Evolutionary conservation across 1,284 basidiomycete species (phyloP).

Genomic region (Clitocybe nebularis): DNA sequence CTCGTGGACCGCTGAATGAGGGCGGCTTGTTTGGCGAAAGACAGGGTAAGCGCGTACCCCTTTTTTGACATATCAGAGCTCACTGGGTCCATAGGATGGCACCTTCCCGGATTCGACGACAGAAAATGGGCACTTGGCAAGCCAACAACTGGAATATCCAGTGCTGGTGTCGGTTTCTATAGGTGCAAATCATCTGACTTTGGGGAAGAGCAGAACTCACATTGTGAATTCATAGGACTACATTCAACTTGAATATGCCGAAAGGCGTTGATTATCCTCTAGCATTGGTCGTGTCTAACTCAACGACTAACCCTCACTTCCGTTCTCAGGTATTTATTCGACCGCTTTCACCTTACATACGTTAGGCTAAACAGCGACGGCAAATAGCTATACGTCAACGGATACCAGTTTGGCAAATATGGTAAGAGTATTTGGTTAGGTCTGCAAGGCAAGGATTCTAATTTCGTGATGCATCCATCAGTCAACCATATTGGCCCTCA

Average conservation of each 20-base stretch:
- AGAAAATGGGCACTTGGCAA: slow-evolving; percentile 35
- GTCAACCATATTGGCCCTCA: slow-evolving; percentile 41
- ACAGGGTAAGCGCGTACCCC: slow-evolving; percentile 26
- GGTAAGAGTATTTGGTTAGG: slow-evolving; percentile 21
- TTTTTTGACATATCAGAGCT: not conserved
- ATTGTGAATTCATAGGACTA: slow-evolving; percentile 32
- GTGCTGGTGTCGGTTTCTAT: slow-evolving; percentile 44
- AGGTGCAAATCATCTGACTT: too few relatives aligned
- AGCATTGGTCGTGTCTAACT: slow-evolving; percentile 35
- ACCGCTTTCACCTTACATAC: not conserved
- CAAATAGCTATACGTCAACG: slow-evolving; percentile 40
- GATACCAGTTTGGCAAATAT: slow-evolving; percentile 42
- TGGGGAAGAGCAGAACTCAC: too few relatives aligned
- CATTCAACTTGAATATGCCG: slow-evolving; percentile 39
- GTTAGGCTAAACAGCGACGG: not conserved
- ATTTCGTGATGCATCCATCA: slow-evolving; percentile 13
- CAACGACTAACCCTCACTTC: slow-evolving; percentile 35
- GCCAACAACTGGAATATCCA: slow-evolving; percentile 34
- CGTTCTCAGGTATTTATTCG: slow-evolving; percentile 35
- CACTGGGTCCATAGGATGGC: slow-evolving; percentile 30
- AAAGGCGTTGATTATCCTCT: slow-evolving; percentile 46
- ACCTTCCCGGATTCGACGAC: slow-evolving; percentile 49
- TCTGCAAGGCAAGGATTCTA: too few relatives aligned
- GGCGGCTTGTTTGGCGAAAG: slow-evolving; percentile 46
- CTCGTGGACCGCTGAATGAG: slow-evolving; percentile 45